These are phyloP conservation scores for Saccharomyces hybrid DNA, from an alignment of 1,139 yeast species.

Conservation along the genomic window DNA sequence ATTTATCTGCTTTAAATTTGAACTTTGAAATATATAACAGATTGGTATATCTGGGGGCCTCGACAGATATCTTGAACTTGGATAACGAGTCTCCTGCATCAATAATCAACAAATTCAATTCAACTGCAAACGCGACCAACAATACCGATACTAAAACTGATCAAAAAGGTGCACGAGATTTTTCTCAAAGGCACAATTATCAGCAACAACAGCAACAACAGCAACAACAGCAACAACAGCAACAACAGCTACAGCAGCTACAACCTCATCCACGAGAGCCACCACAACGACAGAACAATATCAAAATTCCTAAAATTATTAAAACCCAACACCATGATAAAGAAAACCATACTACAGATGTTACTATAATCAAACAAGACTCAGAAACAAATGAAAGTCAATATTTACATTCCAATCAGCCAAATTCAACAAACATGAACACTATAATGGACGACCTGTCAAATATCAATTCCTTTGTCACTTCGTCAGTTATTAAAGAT, in stretches of 20 bases:
- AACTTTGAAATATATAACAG: slow-evolving; percentile 29
- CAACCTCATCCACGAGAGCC: neutral
- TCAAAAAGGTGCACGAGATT: neutral
- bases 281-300: neutral
- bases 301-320: neutral
- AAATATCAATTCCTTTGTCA: slow-evolving; percentile 19
- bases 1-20: slow-evolving; percentile 41
- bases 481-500: slow-evolving; percentile 22
- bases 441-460: slow-evolving; percentile 21
- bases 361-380: neutral
- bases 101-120: slow-evolving; percentile 33
- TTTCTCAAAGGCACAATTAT: neutral
- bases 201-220: neutral
- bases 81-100: slow-evolving; percentile 28
- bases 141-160: slow-evolving; percentile 4
- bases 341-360: neutral
- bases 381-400: neutral
- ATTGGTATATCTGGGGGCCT: slow-evolving; percentile 27
- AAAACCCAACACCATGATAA: neutral
- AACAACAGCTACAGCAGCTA: slow-evolving; percentile 8
- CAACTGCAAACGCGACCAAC: slow-evolving; percentile 1
- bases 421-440: slow-evolving; percentile 13
- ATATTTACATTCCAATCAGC: neutral
- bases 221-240: too few species aligned
- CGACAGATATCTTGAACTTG: slow-evolving; percentile 24